Conservation (phyloP, 2,329 filamentous ascomycete genomes). For the Apiospora saccharicola region DNA sequence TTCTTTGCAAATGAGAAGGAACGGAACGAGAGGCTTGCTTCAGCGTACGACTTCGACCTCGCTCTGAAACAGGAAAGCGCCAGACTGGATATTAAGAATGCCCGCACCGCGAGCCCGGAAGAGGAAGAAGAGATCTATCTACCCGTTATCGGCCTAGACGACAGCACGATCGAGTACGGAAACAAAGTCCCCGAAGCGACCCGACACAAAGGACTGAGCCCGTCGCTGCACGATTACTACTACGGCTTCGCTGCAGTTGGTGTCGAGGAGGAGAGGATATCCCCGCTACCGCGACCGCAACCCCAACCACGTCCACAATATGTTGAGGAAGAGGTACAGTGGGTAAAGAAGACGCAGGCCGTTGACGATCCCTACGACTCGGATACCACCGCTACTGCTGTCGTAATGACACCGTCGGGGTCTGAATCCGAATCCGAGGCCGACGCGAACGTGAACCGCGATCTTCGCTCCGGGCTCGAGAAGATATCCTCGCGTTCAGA, state of each 20-base stretch:
- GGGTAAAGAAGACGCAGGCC: neutral
- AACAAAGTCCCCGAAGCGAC: neutral
- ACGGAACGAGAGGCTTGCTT: neutral
- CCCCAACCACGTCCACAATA: neutral
- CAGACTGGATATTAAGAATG: neutral
- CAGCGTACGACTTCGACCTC: constrained; percentile 11
- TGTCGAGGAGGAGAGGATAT: neutral
- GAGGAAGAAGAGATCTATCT: neutral
- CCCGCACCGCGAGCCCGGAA: neutral
- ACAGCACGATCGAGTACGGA: neutral
- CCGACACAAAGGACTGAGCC: neutral
- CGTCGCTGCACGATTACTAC: neutral
- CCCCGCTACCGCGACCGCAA: neutral
- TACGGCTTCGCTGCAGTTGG: neutral
- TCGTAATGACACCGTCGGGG: neutral
- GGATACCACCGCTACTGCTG: neutral
- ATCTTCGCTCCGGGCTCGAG: neutral
- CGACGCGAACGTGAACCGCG: neutral
- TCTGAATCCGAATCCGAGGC: neutral
- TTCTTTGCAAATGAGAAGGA: neutral
- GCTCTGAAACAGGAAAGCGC: neutral
- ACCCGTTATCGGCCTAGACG: neutral
- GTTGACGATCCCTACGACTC: neutral
- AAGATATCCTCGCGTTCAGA: neutral
- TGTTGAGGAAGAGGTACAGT: neutral